Evolutionary conservation across 371 early-diverging fungal genomes (phyloP).

Genomic region (Mucor ambiguus): DNA sequence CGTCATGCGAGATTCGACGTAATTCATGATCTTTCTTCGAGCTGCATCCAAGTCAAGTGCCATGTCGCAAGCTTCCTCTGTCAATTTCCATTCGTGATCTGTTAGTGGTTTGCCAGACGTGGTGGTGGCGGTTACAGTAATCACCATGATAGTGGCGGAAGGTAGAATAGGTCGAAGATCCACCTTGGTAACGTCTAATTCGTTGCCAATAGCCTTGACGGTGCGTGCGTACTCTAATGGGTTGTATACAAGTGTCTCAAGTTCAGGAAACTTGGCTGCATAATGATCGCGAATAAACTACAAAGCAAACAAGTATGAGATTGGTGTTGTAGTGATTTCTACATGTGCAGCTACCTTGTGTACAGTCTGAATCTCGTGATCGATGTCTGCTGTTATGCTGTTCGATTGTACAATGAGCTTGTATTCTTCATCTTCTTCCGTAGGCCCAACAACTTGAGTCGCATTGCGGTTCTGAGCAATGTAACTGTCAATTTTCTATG

Average conservation of each 20-base stretch:
- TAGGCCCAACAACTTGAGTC: conserved; percentile 54
- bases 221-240: conserved; percentile 90
- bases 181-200: conserved; percentile 68
- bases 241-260: conserved; percentile 85
- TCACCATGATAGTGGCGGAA: conserved; percentile 87
- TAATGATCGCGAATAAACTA: conserved; percentile 92
- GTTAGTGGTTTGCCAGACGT: conserved; percentile 72
- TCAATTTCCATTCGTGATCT: conserved; percentile 60
- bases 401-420: conserved; percentile 87
- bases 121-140: conserved; percentile 91
- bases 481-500: conserved; percentile 59
- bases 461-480: conserved; percentile 42
- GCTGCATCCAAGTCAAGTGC: conserved; percentile 74
- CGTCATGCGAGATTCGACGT: conserved; percentile 92
- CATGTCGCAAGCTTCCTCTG: conserved; percentile 86
- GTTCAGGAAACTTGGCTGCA: conserved; percentile 86
- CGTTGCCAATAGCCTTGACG: conserved; percentile 84
- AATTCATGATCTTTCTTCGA: conserved; percentile 77
- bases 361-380: conserved; percentile 83
- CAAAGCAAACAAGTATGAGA: neutral
- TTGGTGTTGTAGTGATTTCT: no score
- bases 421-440: conserved; percentile 89
- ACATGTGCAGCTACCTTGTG: conserved; percentile 66
- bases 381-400: conserved; percentile 82
- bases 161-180: conserved; percentile 80